These are phyloP conservation scores for Botrytis porri DNA, from an alignment of 2,329 filamentous ascomycete species.

Conservation along the genomic window DNA sequence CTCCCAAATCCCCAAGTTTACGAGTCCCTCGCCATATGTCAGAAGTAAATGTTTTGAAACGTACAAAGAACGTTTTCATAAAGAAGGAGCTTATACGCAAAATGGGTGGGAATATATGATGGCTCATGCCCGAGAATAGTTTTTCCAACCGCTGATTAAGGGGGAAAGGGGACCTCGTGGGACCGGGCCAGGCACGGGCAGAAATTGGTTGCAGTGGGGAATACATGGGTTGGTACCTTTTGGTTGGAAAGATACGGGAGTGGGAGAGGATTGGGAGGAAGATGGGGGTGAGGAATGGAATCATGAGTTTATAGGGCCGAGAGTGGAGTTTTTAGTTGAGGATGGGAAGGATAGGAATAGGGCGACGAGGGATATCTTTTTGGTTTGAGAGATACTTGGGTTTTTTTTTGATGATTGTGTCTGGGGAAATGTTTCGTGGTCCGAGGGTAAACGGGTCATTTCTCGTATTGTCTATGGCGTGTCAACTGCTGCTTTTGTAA, in stretches of 20 bases:
- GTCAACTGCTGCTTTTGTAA: background rate
- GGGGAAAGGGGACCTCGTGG: fast-evolving
- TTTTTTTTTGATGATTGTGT: no score
- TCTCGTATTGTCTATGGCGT: background rate
- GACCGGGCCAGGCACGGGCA: background rate
- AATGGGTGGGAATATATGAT: background rate
- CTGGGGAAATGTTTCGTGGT: background rate
- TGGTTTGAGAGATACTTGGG: background rate
- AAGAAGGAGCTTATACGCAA: fast-evolving
- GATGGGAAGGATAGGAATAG: background rate
- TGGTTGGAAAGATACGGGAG: background rate
- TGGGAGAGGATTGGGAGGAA: background rate
- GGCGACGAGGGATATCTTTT: background rate
- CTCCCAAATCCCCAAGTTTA: background rate
- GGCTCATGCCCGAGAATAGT: background rate
- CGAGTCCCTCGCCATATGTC: background rate
- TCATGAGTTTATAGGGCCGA: background rate
- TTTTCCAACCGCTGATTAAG: background rate
- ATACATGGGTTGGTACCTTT: background rate
- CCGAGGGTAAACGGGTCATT: fast-evolving
- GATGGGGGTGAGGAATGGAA: background rate
- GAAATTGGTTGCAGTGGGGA: background rate
- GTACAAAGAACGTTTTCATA: background rate
- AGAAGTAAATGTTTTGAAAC: background rate
- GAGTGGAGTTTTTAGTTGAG: background rate